Base-by-base conservation (phyloP, 306 rosid genomes). In the Senna siamea region DNA sequence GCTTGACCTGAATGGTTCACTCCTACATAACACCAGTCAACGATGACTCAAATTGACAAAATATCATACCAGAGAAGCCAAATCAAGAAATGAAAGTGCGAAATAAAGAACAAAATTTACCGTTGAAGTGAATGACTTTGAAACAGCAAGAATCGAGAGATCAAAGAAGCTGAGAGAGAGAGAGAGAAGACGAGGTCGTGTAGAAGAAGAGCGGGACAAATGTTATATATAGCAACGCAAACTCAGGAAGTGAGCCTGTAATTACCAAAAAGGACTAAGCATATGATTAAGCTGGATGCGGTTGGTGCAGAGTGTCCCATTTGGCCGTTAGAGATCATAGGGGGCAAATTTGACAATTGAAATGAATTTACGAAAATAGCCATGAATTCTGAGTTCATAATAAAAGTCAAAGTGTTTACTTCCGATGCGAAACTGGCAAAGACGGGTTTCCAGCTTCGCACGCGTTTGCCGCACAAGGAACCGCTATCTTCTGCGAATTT, bases 151-250 rank as follows among this genome's bases (percentile, higher is more conserved):
- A 9, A 64, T 35, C 35, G 35, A 40, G 55, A 35, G 54, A 48
- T 37, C 40, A 37, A 8, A 4, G 51, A 1, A 63, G 17, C 54
- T 28, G 35, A 56, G 55, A 55, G 63, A 54, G 74, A 19, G 78
- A 58, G 32, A 53, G 69, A 48, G 67, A 20, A 15, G 6, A 5
- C 32, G 52, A 17, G 37, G 32, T 63, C 75, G 18, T 77, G 76
- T 9, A 59, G 44, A 57, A 8, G 79, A 62, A 82, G 74, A 34
- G 83, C 0, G 47, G 22, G 60, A 70, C 58, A 66, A 54, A 57
- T 70, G 55, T 56, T 84, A 89, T 87, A 89, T 83, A 63, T 20
- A 62, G 61, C 83, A 85, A 77, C 75, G 70, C 72, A 60, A 79
- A 81, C 78, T 64, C 71, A 7, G 41, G 61, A 43, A 5, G 79